Percentiles rank a stretch among this genome's conserved stretches.
These are phyloP conservation scores for Saccharomyces pastorianus DNA, from an alignment of 1,139 yeast genomes.

Conservation along the genomic window DNA sequence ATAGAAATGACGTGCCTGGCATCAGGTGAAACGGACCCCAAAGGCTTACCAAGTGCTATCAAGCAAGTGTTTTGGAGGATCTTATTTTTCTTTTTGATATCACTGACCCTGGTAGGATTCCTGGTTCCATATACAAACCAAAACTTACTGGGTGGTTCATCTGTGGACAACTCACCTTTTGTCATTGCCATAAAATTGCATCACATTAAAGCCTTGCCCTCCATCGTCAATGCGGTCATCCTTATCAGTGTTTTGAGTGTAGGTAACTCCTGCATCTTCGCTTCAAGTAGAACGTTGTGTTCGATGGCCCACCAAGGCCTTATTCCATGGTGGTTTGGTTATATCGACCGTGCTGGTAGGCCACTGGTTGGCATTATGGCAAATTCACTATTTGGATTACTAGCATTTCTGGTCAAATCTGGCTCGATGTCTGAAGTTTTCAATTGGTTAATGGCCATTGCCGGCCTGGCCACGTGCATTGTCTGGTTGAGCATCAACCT, in stretches of 20 bases:
- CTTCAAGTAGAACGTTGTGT: slow-evolving; percentile 73
- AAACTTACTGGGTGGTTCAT: slow-evolving; percentile 41
- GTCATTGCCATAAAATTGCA: slow-evolving; percentile 56
- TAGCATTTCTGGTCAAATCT: slow-evolving; percentile 67
- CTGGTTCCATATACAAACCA: slow-evolving; percentile 57
- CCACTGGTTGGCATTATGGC: slow-evolving; percentile 54
- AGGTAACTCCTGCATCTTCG: slow-evolving; percentile 71
- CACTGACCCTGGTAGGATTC: slow-evolving; percentile 53
- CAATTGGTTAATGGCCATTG: slow-evolving; percentile 74
- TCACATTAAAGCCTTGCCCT: slow-evolving; percentile 52
- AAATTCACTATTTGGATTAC: slow-evolving; percentile 70
- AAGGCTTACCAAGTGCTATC: slow-evolving; percentile 57
- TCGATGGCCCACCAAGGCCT: slow-evolving; percentile 75
- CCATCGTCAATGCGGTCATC: slow-evolving; percentile 66
- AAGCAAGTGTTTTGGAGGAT: slow-evolving; percentile 72
- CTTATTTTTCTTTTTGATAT: slow-evolving; percentile 51
- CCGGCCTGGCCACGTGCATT: slow-evolving; percentile 74
- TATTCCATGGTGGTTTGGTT: slow-evolving; percentile 65
- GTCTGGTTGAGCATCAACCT: slow-evolving; percentile 77
- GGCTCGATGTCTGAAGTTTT: slow-evolving; percentile 52
- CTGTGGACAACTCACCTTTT: slow-evolving; percentile 53
- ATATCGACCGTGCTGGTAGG: slow-evolving; percentile 53
- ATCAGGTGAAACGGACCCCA: slow-evolving; percentile 75
- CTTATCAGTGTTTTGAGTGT: slow-evolving; percentile 61
- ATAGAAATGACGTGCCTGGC: slow-evolving; percentile 77